phyloP scores from a whole-genome alignment of 1,284 basidiomycete species.

The Ceratobasidium sp. region DNA sequence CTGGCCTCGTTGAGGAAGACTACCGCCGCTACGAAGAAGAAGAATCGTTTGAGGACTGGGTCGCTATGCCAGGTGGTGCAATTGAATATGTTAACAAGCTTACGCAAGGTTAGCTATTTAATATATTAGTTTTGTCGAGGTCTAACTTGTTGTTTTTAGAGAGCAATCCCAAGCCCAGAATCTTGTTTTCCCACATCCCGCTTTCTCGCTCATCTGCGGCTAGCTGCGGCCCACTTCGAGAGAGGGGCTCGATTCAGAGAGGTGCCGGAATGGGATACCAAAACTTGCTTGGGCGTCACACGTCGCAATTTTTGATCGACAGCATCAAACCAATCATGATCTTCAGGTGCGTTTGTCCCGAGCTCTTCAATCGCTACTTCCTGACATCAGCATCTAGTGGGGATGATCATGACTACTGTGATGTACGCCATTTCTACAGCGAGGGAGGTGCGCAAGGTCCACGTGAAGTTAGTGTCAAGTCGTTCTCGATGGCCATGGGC shows the following conservation, averaged over 20 bases:
- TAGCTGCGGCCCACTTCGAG: slow-evolving; percentile 78
- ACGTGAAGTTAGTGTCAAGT: slow-evolving; percentile 82
- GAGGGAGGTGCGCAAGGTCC: slow-evolving; percentile 51
- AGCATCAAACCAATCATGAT: slow-evolving; percentile 71
- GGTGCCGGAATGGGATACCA: slow-evolving; percentile 84
- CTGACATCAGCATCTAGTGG: slow-evolving; percentile 58
- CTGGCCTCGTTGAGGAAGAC: slow-evolving; percentile 79
- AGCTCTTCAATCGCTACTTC: slow-evolving; percentile 50
- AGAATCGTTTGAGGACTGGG: slow-evolving; percentile 66
- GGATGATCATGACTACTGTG: slow-evolving; percentile 91
- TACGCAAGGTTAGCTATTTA: slow-evolving; percentile 58
- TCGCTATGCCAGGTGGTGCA: slow-evolving; percentile 66
- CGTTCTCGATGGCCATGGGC: slow-evolving; percentile 82
- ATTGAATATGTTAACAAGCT: slow-evolving; percentile 76
- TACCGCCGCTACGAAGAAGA: slow-evolving; percentile 68
- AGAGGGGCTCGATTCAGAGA: slow-evolving; percentile 74
- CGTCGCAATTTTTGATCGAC: slow-evolving; percentile 74
- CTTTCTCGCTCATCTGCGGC: slow-evolving; percentile 75
- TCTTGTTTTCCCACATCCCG: slow-evolving; percentile 86
- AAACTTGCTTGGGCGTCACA: slow-evolving; percentile 78
- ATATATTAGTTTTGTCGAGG: background rate
- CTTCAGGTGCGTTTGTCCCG: slow-evolving; percentile 66
- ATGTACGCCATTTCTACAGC: slow-evolving; percentile 65
- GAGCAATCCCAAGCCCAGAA: slow-evolving; percentile 60
- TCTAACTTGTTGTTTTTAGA: slow-evolving; percentile 40